These are phyloP conservation scores for Deinandra increscens DNA, from an alignment of 129 eudicot species.

Conservation along the genomic window DNA sequence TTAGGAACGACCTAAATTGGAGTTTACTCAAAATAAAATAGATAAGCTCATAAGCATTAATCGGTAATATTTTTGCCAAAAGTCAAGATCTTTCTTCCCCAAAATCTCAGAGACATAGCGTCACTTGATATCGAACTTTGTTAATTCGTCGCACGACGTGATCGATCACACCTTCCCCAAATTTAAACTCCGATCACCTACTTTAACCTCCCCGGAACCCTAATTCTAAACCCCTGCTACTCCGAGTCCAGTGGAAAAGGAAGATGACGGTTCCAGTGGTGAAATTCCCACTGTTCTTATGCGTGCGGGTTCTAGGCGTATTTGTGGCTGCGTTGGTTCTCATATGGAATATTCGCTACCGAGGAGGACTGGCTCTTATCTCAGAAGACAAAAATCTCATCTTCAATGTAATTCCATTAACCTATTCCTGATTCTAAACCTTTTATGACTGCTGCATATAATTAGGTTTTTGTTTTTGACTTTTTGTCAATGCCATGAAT, in stretches of 20 bases:
- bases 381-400: conserved; percentile 82
- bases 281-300: conserved; percentile 60
- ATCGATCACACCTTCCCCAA: conserved; percentile 12
- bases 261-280: conserved; percentile 69
- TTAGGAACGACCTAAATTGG: too few species aligned
- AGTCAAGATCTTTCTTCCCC: conserved; percentile 34
- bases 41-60: too few species aligned
- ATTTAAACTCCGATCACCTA: conserved; percentile 14
- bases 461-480: not conserved
- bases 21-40: too few species aligned
- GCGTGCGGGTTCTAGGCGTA: conserved; percentile 63
- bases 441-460: conserved; percentile 5
- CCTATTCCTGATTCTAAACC: not conserved
- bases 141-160: not conserved
- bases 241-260: not conserved
- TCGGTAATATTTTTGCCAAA: not conserved
- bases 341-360: conserved; percentile 68
- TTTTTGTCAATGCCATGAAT: conserved; percentile 14
- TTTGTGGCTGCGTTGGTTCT: conserved; percentile 57
- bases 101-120: conserved; percentile 6
- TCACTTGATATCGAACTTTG: conserved; percentile 3
- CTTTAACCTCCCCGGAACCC: conserved; percentile 25
- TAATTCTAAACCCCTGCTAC: conserved; percentile 9
- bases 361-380: conserved; percentile 86
- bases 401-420: conserved; percentile 57